A percentile compares a stretch with the other conserved stretches of the same genome.
phyloP scores from a whole-genome alignment of 805 yeast genomes.

The Candida methanosorbosa region DNA sequence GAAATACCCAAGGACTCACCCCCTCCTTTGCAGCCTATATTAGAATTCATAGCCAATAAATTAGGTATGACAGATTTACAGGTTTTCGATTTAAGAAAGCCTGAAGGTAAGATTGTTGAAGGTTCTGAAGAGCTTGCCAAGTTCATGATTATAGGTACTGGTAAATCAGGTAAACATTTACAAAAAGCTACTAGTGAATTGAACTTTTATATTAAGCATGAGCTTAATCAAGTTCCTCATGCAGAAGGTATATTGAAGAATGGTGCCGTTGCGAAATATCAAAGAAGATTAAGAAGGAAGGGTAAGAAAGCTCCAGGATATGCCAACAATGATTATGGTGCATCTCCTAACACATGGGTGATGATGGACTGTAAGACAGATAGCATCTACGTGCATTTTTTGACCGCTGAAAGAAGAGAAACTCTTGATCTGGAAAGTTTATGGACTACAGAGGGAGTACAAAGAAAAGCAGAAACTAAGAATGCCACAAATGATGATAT shows the following conservation, averaged over 20 bases:
- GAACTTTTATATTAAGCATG: conserved; percentile 47
- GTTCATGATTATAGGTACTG: conserved; percentile 61
- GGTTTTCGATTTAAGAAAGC: conserved; percentile 53
- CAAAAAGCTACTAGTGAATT: conserved; percentile 60
- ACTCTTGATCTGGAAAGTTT: conserved; percentile 64
- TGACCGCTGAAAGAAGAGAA: conserved; percentile 61
- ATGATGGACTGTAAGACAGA: conserved; percentile 62
- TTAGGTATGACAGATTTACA: conserved; percentile 58
- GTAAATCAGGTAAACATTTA: conserved; percentile 69
- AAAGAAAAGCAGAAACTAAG: conserved; percentile 9
- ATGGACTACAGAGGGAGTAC: conserved; percentile 46
- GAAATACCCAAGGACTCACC: conserved; percentile 56
- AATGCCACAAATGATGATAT: conserved; percentile 26
- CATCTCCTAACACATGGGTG: conserved; percentile 68
- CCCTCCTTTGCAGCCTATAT: conserved; percentile 31
- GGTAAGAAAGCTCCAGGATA: conserved; percentile 46
- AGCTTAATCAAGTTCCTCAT: conserved; percentile 33
- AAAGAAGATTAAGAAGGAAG: conserved; percentile 42
- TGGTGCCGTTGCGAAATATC: conserved; percentile 41
- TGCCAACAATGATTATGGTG: conserved; percentile 50
- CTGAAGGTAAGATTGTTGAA: conserved; percentile 21
- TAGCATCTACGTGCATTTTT: conserved; percentile 59
- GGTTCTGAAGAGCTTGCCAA: conserved; percentile 30
- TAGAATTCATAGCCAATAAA: conserved; percentile 42
- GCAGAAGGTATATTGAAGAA: conserved; percentile 68